phyloP scores from a whole-genome alignment of 495 filamentous ascomycete species.

The Annulohypoxylon maeteangense region DNA sequence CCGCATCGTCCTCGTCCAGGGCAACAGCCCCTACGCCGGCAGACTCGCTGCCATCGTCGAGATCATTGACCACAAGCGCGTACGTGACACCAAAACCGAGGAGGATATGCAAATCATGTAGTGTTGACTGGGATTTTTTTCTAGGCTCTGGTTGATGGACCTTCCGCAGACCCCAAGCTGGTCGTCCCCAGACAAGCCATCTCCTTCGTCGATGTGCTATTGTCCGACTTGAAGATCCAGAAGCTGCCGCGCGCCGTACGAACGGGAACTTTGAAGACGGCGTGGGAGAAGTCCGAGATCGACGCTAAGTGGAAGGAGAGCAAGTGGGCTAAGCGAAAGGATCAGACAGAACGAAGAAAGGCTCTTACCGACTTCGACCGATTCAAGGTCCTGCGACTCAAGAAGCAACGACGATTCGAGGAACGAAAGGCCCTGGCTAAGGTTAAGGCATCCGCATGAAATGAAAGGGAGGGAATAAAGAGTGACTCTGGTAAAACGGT shows the following conservation, averaged over 20 bases:
- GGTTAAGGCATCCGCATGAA: slow-evolving; percentile 65
- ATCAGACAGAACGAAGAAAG: slow-evolving; percentile 82
- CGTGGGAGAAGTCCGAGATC: slow-evolving; percentile 87
- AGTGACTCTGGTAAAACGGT: slow-evolving; percentile 42
- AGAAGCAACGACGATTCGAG: slow-evolving; percentile 98
- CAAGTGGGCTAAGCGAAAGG: slow-evolving; percentile 89
- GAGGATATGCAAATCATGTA: slow-evolving; percentile 12
- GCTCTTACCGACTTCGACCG: slow-evolving; percentile 97
- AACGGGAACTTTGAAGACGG: slow-evolving; percentile 79
- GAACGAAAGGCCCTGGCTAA: slow-evolving; percentile 92
- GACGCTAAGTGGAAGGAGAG: slow-evolving; percentile 90
- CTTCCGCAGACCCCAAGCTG: slow-evolving; percentile 76
- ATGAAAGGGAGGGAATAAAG: slow-evolving; percentile 44
- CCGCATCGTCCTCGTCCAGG: slow-evolving; percentile 86
- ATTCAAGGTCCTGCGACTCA: slow-evolving; percentile 98
- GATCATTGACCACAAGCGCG: slow-evolving; percentile 99
- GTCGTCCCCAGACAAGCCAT: slow-evolving; percentile 85
- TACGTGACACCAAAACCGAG: slow-evolving; percentile 65
- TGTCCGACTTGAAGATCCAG: slow-evolving; percentile 89
- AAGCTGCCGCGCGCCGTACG: slow-evolving; percentile 89
- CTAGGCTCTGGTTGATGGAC: slow-evolving; percentile 95
- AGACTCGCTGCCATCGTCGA: slow-evolving; percentile 94
- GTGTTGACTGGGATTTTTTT: slow-evolving; percentile 48
- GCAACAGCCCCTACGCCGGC: slow-evolving; percentile 76
- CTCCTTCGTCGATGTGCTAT: slow-evolving; percentile 79